Conservation (phyloP, 306 rosid species). For the Prunus dulcis region DNA sequence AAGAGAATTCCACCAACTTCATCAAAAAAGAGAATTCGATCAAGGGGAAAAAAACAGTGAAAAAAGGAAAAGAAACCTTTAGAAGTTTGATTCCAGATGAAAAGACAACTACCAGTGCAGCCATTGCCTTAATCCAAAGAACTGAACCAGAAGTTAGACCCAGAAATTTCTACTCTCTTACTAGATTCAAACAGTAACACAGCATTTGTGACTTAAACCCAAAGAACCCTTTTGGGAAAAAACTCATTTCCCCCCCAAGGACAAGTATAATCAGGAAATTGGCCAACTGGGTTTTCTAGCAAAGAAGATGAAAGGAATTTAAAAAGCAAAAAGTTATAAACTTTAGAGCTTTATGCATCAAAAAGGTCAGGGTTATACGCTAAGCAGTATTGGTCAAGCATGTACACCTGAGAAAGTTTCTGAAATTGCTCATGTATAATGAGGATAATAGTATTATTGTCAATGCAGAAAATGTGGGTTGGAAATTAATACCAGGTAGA, state of each 20-base stretch:
- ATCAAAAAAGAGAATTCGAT: neutral
- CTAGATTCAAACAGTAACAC: no score
- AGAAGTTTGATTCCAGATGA: neutral
- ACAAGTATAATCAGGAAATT: no score
- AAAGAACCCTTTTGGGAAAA: neutral
- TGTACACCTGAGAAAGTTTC: no score
- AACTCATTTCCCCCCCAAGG: neutral
- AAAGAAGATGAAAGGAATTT: slow-evolving; percentile 7
- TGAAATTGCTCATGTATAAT: no score
- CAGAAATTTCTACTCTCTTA: neutral
- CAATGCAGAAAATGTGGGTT: no score
- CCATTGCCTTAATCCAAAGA: neutral
- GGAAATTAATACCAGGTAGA: no score
- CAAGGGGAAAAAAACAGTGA: neutral
- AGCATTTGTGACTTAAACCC: no score
- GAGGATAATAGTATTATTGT: no score
- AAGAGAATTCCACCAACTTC: neutral
- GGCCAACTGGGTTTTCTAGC: slow-evolving; percentile 1
- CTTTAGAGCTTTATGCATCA: neutral
- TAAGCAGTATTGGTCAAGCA: no score
- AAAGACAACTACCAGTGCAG: neutral
- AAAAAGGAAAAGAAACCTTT: neutral
- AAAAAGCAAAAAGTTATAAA: neutral
- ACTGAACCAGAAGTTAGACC: neutral
- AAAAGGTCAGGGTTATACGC: no score